phyloP scores from a whole-genome alignment of 345 rosid genomes.

The Trapa incisa region DNA sequence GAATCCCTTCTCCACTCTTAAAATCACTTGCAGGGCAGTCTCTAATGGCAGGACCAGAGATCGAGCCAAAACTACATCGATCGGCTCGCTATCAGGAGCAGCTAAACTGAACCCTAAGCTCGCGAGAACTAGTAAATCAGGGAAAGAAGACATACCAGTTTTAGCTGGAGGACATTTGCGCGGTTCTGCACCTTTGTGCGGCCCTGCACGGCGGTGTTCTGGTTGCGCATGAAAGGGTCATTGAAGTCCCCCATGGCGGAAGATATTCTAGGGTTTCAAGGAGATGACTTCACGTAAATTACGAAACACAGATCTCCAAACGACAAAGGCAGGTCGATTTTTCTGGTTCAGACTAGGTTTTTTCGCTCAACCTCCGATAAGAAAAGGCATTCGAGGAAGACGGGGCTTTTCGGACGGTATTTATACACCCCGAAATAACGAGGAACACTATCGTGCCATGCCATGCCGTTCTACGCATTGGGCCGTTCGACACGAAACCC shows the following conservation, averaged over 20 bases:
- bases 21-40: no score
- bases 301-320: neutral
- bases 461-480: no score
- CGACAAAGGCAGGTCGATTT: neutral
- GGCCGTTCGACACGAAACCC: no score
- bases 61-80: neutral
- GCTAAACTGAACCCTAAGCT: neutral
- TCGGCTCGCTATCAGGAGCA: neutral
- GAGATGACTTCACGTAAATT: neutral
- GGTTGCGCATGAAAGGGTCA: conserved; percentile 82
- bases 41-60: neutral
- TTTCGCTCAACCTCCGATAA: no score
- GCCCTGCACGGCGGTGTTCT: conserved; percentile 70
- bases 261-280: conserved; percentile 19
- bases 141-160: conserved; percentile 40
- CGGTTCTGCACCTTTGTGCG: conserved; percentile 82
- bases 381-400: no score
- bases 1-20: no score
- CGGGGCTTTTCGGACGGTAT: no score
- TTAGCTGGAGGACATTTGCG: conserved; percentile 88
- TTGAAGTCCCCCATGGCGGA: conserved; percentile 53
- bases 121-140: neutral
- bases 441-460: no score
- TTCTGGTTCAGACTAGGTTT: no score
- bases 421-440: no score